Conservation (phyloP, 768 basidiomycete species). For the Trametes villosa region DNA sequence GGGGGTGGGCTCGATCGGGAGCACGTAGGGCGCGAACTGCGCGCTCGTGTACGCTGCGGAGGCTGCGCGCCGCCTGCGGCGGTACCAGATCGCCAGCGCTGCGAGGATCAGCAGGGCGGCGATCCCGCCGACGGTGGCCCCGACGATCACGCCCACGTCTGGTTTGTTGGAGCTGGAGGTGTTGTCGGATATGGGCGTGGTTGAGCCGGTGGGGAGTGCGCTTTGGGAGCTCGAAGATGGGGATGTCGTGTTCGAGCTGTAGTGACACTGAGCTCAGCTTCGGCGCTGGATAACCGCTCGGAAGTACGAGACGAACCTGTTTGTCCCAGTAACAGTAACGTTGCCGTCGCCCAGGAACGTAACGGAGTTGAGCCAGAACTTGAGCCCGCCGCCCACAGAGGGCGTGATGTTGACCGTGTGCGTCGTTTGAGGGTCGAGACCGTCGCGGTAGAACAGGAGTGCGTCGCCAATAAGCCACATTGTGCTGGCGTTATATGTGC, state of each 20-base stretch:
- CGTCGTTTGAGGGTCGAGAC: conserved; percentile 50
- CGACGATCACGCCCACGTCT: conserved; percentile 26
- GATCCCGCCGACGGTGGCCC: conserved; percentile 22
- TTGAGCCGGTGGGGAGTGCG: background rate
- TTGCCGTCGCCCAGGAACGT: background rate
- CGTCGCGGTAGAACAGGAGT: conserved; percentile 65
- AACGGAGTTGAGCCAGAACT: conserved; percentile 29
- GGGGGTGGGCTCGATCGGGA: background rate
- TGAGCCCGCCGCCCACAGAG: conserved; percentile 43
- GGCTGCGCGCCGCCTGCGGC: background rate
- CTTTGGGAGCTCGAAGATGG: background rate
- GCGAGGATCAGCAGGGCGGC: conserved; percentile 10
- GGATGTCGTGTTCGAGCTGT: background rate
- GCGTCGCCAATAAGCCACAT: conserved; percentile 40
- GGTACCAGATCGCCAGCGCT: background rate
- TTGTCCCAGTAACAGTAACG: background rate
- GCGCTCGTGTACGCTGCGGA: background rate
- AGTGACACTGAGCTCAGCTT: background rate
- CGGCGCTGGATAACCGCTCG: background rate
- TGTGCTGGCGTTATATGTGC: conserved; percentile 53
- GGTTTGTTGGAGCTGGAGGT: background rate
- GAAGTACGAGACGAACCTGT: background rate
- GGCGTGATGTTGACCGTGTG: conserved; percentile 62
- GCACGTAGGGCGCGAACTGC: background rate
- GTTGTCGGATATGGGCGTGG: background rate